Evolutionary conservation across 306 rosid species (phyloP), one percentile per base, ranked within the genome.

Genomic region (Dryas octopetala): DNA sequence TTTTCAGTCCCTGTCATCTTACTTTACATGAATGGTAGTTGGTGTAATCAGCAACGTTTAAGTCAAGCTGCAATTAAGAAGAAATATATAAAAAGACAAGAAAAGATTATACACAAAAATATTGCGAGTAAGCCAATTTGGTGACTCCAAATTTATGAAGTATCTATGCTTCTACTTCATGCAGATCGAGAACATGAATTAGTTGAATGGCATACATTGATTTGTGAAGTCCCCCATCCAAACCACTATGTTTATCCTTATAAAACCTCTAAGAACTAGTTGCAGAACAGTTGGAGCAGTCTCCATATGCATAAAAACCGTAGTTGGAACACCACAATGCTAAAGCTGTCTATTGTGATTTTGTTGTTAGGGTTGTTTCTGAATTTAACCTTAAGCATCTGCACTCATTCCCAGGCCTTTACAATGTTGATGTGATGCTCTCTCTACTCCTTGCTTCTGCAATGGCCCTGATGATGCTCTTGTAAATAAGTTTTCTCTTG

Each of bases 401-500:
- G 47, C 38, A 78, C 74, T 58, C 66, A 58, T 82, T 73, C 67
- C 82, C 94, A 90, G 98, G 97, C 70, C 82, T 86, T 69, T 76
- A 83, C 70, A 52, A 70, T 32, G 78, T 68, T 49, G 68, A 70
- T 4, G 74, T 74, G 74, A 75, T 76, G 69, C 71, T 78, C 62
- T 52, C 79, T 38, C 71, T 81, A 75, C 80, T 90, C 70, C 61
- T 86, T 40, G 87, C 88, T 67, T 76, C 86, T 60, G 83, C 74
- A 8, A 47, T 88, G 76, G 85, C 86, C 71, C 69, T 84, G 9
- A 66, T 78, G 85, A 57, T 79, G 53, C 84, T 84, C 28, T 52
- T 74, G 68, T 90, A 81, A 79, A 48, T 63, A 70, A 48, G 38
- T 44, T 51, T 17, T 62, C 32, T 26, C 65, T 46, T 8, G 41